Evolutionary conservation across 306 rosid species (phyloP).

Genomic region (Malus sylvestris): DNA sequence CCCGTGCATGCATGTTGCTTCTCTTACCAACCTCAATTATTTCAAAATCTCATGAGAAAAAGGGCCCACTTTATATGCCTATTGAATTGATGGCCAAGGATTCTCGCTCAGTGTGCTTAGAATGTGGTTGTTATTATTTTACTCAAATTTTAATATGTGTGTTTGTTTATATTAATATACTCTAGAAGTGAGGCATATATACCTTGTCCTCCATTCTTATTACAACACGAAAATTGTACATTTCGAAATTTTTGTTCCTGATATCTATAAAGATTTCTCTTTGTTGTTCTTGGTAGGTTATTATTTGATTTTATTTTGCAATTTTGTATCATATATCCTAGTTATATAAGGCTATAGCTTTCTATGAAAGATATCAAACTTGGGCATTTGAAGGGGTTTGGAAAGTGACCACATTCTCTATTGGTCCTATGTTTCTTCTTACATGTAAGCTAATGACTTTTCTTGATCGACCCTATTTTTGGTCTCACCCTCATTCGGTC

Average conservation of each 20-base stretch:
- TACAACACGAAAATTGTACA: no score
- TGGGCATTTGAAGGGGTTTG: neutral
- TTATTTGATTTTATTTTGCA: neutral
- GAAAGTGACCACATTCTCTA: neutral
- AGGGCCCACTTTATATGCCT: neutral
- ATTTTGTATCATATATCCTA: neutral
- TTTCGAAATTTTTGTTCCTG: no score
- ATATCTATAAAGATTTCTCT: no score
- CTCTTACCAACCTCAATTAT: conserved; percentile 15
- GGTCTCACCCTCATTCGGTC: neutral
- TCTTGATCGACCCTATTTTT: neutral
- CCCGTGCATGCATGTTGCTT: neutral
- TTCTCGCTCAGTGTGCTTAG: no score
- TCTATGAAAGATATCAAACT: neutral
- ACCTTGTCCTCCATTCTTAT: no score
- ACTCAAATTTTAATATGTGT: no score
- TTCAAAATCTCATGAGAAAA: conserved; percentile 1
- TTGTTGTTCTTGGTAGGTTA: no score
- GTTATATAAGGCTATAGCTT: neutral
- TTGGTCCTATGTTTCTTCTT: conserved; percentile 4
- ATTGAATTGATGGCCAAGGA: neutral
- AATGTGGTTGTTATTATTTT: no score
- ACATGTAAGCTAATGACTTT: neutral
- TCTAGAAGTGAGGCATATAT: no score
- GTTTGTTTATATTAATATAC: no score